phyloP scores from a whole-genome alignment of 495 filamentous ascomycete species.

The Lasiosphaeria ovina region DNA sequence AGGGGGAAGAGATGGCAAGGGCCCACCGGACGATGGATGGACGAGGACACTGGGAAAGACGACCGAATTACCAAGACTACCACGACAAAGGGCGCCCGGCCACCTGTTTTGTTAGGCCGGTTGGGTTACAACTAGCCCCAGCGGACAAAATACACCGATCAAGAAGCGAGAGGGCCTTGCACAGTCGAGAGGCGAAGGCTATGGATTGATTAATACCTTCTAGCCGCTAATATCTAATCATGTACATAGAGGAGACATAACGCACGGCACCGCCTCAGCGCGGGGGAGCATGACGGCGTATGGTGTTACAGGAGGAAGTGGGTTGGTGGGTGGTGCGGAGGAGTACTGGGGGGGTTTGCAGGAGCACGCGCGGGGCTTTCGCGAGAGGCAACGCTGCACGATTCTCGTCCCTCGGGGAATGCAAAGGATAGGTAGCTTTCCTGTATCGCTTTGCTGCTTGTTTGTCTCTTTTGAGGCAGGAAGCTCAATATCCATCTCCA shows the following conservation, averaged over 20 bases:
- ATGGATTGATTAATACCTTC: conserved; percentile 21
- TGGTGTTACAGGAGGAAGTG: neutral
- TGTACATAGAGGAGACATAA: conserved; percentile 26
- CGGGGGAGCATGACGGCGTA: neutral
- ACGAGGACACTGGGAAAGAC: neutral
- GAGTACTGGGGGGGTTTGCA: too few species aligned
- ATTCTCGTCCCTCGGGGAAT: too few species aligned
- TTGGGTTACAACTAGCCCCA: neutral
- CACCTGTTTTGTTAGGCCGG: neutral
- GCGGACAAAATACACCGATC: neutral
- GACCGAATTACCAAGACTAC: neutral
- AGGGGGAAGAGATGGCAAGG: conserved; percentile 4
- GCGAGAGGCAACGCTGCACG: too few species aligned
- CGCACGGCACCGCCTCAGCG: neutral
- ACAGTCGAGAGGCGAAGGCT: conserved; percentile 9
- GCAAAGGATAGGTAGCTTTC: too few species aligned
- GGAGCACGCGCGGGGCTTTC: too few species aligned
- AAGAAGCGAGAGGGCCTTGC: conserved; percentile 5
- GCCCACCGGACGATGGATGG: conserved; percentile 5
- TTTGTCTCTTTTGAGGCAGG: too few species aligned
- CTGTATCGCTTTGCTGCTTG: too few species aligned
- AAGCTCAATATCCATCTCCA: too few species aligned
- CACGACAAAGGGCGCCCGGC: neutral
- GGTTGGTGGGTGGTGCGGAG: too few species aligned
- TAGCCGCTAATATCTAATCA: conserved; percentile 37